Evolutionary conservation across 208 protist species (phyloP), one percentile per base, ranked within the genome.

Genomic region (Acanthamoeba triangularis): DNA sequence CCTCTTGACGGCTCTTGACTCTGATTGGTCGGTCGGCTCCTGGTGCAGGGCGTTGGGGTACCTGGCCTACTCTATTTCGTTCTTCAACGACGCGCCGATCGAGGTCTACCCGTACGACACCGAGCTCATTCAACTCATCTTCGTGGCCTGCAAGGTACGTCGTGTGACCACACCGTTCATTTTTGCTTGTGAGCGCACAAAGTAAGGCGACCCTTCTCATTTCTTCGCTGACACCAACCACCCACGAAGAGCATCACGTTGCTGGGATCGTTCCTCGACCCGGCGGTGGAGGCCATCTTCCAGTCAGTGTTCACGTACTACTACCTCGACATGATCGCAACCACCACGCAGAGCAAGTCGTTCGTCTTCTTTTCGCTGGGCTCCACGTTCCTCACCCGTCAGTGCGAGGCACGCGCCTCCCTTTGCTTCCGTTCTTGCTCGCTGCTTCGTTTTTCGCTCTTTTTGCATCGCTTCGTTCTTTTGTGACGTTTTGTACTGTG

Each of bases 41-140:
- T 47, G 14, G 13, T 20, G 44, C 0, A 91, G 69, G 44, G 30
- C 90, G 63, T 47, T 94, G 63, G 35, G 63, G 10, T 56, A 65
- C 8, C 37, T 94, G 33, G 63, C 90, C 90, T 94, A 94, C 47
- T n/a, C 90, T n/a, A 94, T 94, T 2, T 14, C 90, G 18, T 94
- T 94, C 90, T 80, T 80, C 33, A 80, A 80, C 14, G 56, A 72
- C 14, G 6, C 2, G 28, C 37, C 90, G 11, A 28, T 94, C n/a
- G 90, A 94, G n/a, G 80, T 94, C 44, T 94, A 82, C 44, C 90
- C 90, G 28, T 94, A 82, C 33, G 63, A 94, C 90, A 37, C 44
- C 7, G 69, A 94, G 44, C 69, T 94, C 47, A 82, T 59, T 11
- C 63, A 94, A 18, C 30, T 35, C 33, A 35, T 80, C n/a, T 54